Evolutionary conservation across 306 rosid species (phyloP).

Genomic region (Quercus mongolica): DNA sequence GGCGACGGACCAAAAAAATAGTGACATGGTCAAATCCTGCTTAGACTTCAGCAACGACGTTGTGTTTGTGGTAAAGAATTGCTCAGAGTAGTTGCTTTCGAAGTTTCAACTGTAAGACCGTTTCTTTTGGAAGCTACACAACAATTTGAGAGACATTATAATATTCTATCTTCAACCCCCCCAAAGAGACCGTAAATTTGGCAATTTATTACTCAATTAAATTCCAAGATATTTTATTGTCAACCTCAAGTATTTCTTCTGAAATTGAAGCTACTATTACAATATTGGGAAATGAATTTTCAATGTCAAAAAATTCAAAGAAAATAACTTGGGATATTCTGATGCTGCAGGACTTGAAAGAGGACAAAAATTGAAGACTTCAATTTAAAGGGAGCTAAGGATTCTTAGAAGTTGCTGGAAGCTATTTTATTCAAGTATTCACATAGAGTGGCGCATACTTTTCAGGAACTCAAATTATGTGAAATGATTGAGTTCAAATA

Average conservation of each 20-base stretch:
- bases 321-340: not conserved
- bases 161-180: no score
- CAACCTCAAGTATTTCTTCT: not conserved
- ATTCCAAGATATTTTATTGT: not conserved
- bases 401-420: not conserved
- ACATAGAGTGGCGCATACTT: conserved; percentile 12
- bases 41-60: not conserved
- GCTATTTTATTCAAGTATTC: not conserved
- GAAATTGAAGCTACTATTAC: not conserved
- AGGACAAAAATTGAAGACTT: not conserved
- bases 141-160: not conserved
- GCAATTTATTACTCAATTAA: not conserved
- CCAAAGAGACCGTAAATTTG: not conserved
- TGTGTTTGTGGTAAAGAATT: not conserved
- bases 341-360: not conserved
- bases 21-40: conserved; percentile 41
- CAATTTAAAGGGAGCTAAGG: not conserved
- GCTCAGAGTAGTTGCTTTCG: not conserved
- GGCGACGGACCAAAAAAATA: conserved; percentile 21
- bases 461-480: not conserved
- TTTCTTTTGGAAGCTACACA: not conserved
- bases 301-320: not conserved
- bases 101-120: not conserved
- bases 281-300: not conserved
- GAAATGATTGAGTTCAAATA: conserved; percentile 2